Base-by-base conservation (phyloP, 2,329 filamentous ascomycete species). In the Coniochaeta ligniaria region DNA sequence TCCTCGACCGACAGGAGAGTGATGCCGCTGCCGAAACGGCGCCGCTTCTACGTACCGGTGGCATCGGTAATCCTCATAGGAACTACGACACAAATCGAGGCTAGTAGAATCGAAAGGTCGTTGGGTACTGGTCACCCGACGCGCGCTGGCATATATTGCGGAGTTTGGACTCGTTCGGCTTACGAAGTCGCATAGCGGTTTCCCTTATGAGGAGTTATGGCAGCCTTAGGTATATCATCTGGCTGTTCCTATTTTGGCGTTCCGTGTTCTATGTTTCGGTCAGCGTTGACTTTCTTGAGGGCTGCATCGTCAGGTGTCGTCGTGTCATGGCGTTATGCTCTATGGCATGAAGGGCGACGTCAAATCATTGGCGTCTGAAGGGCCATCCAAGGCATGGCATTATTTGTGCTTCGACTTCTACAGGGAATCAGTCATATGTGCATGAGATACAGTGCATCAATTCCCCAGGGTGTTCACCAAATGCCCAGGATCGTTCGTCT, bases 21-120 rank as follows among this genome's bases (percentile, higher is more conserved):
- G 79, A 80, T 17, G 79, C 80, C 33, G 78, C 75, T 16, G 69
- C 77, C 41, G 80, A 83, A 68, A 81, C 76, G 43, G 76, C 81
- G 63, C 81, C 81, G 6, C 69, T 83, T 47, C 71, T 83, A 50
- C 76, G 73, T 43, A 78, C 79, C 0, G 80, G 79, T 6, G 79
- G 80, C 52, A 82, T 80, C 43, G 80, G 80, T 6, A 62, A 77
- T 64, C 75, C 76, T 26, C 71, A 73, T 62, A 73, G 69, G 63
- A 74, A 70, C 60, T 79, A 79, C 63, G 70, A 73, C 62, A 68
- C 74, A 16, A 70, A 69, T 47, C 64, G 62, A 52, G 61, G 33
- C 17, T 68, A 66, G 60, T 36, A 24, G 52, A 62, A 60, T 60
- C 57, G 61, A 60, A 62, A 60, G 59, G 60, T 58, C 33, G 50